Evolutionary conservation across 2,329 filamentous ascomycete genomes (phyloP), one percentile per base, ranked within the genome.

Genomic region (Trichoderma afroharzianum): DNA sequence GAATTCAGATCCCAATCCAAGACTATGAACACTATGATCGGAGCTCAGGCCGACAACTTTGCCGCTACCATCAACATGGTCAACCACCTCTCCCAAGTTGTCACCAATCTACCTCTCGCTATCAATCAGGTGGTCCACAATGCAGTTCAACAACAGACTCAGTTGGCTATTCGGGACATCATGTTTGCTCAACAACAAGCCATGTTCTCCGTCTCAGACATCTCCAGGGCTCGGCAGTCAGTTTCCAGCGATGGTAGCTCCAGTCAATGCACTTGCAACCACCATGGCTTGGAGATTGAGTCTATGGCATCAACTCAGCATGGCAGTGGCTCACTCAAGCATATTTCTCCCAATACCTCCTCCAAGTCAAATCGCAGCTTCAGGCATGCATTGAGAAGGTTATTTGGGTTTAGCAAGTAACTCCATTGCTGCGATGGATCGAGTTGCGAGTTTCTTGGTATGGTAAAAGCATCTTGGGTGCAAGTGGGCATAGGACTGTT

Each of bases 101-200:
- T 77, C 39, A 62, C 70, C 21, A 77, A 78, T 9, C 72, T 80
- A 9, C 78, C 79, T 3, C 26, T 58, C 3, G 74, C 74, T 32
- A 73, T 80, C 68, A 73, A 75, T 14, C 73, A 78, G n/a, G 75
- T 76, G 4, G 75, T 80, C 9, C 32, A 75, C 21, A 70, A 74
- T 7, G 74, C 77, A 6, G 72, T 79, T 15, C 72, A 78, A 6
- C 61, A 76, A 6, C 75, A 79, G 2, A 71, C 74, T 14, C 69
- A 75, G 24, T 43, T 62, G 6, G 74, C 77, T 2, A 58, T 79
- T 12, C 68, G 71, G 6, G 71, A 75, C 1, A 74, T 76, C 9
- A 66, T 75, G 47, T 53, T 72, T 28, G 75, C 72, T 3, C 78
- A 77, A 39, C 75, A 77, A 33, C 67, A 72, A 39, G 73, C 76